phyloP scores from a whole-genome alignment of 2,329 filamentous ascomycete species.

The Fusarium clavum region DNA sequence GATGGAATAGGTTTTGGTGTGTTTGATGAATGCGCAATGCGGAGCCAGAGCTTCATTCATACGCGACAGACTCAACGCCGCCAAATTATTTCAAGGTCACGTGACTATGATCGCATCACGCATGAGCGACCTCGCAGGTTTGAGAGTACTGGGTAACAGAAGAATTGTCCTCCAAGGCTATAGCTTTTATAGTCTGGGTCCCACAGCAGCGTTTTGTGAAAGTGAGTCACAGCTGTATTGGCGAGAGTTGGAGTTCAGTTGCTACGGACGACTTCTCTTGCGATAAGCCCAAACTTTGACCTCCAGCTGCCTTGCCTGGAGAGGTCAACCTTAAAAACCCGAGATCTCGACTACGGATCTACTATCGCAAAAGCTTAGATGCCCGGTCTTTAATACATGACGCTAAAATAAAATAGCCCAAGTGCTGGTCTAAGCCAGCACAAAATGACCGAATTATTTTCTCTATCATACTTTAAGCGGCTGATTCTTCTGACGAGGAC shows the following conservation, averaged over 20 bases:
- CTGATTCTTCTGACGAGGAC: neutral
- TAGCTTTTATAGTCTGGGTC: neutral
- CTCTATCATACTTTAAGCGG: neutral
- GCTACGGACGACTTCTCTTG: neutral
- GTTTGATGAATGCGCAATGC: slow-evolving; percentile 25
- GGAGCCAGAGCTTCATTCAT: slow-evolving; percentile 7
- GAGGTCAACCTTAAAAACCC: neutral
- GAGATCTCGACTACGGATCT: neutral
- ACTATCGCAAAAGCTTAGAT: too few relatives aligned
- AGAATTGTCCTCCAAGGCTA: neutral
- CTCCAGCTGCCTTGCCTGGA: neutral
- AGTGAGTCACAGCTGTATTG: neutral
- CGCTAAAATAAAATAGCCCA: neutral
- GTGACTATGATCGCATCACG: slow-evolving; percentile 33
- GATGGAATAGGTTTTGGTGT: slow-evolving; percentile 30
- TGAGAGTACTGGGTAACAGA: neutral
- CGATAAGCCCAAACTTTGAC: neutral
- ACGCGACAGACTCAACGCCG: slow-evolving; percentile 20
- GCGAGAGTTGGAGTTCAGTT: neutral
- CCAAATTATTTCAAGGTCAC: slow-evolving; percentile 28
- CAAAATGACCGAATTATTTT: neutral
- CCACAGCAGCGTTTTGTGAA: neutral
- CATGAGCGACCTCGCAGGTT: slow-evolving; percentile 11
- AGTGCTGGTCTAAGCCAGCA: neutral
- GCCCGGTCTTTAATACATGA: neutral